A percentile compares a stretch with the other conserved stretches of the same genome.
Evolutionary conservation across 768 basidiomycete species (phyloP).

Genomic region (Trametes sanguinea): DNA sequence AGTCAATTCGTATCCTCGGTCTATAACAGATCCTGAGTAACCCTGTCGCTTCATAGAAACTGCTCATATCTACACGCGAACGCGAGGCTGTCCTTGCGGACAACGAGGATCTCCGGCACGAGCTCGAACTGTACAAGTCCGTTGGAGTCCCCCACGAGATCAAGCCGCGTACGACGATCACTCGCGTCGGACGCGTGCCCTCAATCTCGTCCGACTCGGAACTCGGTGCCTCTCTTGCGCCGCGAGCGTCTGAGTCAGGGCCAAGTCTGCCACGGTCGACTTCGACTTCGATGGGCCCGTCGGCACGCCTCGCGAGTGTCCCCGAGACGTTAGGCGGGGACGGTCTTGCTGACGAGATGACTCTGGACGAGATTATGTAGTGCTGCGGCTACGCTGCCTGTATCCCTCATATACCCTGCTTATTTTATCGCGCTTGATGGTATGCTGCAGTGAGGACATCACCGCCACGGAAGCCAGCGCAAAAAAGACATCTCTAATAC

Average conservation of each 20-base stretch:
- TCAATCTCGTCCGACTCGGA: neutral
- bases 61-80: constrained; percentile 35
- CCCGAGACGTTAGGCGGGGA: constrained; percentile 21
- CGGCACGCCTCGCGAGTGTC: constrained; percentile 15
- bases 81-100: constrained; percentile 32
- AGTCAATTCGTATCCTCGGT: neutral
- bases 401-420: neutral
- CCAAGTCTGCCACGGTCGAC: neutral
- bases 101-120: constrained; percentile 35
- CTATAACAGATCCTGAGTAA: neutral
- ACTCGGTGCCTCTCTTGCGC: neutral
- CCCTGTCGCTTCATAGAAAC: constrained; percentile 25
- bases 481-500: too few relatives aligned
- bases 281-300: constrained; percentile 1
- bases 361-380: constrained; percentile 34
- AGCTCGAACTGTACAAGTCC: constrained; percentile 39
- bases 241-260: neutral
- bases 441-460: too few relatives aligned
- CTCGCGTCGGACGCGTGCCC: constrained; percentile 35
- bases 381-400: neutral
- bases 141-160: constrained; percentile 32
- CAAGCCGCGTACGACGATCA: constrained; percentile 37
- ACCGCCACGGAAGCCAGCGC: too few relatives aligned
- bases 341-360: constrained; percentile 31
- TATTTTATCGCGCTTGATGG: too few relatives aligned